phyloP scores from a whole-genome alignment of 805 yeast genomes.

The Wickerhamia fluorescens region DNA sequence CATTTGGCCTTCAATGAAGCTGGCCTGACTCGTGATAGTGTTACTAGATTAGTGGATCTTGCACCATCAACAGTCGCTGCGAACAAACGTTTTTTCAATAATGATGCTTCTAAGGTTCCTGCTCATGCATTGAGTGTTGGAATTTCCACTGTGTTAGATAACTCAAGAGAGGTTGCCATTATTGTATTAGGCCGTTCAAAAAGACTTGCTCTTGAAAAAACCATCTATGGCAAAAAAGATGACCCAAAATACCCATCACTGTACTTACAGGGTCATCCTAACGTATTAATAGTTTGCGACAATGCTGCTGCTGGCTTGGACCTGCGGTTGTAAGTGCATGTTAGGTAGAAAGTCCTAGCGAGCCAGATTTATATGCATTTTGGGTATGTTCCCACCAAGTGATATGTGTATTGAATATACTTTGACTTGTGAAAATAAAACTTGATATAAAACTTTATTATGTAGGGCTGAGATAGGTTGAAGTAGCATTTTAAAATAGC shows the following conservation, averaged over 20 bases:
- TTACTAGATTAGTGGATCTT: constrained; percentile 40
- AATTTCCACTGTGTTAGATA: constrained; percentile 49
- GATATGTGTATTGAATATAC: too few species aligned
- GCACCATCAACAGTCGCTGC: constrained; percentile 47
- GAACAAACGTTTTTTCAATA: constrained; percentile 45
- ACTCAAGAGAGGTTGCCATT: constrained; percentile 45
- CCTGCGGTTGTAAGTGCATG: constrained; percentile 21
- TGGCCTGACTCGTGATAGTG: constrained; percentile 41
- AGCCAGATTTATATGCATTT: too few species aligned
- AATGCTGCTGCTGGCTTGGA: constrained; percentile 37
- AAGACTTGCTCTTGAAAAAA: constrained; percentile 39
- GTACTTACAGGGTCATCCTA: constrained; percentile 41
- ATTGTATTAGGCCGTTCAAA: constrained; percentile 46
- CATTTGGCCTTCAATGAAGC: constrained; percentile 56
- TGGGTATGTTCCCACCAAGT: too few species aligned
- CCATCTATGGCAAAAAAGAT: constrained; percentile 31
- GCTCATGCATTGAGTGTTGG: constrained; percentile 48
- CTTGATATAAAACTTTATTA: too few species aligned
- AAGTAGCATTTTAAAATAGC: too few species aligned
- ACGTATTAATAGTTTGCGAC: constrained; percentile 42
- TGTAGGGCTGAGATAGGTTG: too few species aligned
- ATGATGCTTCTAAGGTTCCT: constrained; percentile 43
- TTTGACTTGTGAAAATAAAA: too few species aligned
- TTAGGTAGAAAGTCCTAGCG: too few species aligned
- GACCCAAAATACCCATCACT: constrained; percentile 42